Conservation (phyloP, 1,284 basidiomycete species). For the Fomitopsis pinicola region DNA sequence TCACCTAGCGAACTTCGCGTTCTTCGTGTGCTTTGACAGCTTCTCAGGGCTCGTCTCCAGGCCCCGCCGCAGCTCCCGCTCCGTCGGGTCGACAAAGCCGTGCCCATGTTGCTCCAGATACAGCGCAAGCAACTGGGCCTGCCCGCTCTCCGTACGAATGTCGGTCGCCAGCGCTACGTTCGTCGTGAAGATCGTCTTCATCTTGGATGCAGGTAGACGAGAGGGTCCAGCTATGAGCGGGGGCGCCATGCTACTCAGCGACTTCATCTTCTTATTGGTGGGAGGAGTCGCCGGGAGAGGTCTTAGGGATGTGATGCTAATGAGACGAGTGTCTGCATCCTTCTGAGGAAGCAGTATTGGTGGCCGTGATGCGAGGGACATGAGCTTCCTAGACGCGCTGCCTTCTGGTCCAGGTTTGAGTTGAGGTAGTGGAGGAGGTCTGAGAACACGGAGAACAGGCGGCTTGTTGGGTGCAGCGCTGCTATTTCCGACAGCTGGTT, state of each 20-base stretch:
- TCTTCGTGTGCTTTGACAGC: slow-evolving; percentile 28
- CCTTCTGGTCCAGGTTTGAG: too few species aligned
- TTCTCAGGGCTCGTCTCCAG: slow-evolving; percentile 42
- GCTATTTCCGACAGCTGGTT: background rate
- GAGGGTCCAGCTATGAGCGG: slow-evolving; percentile 8
- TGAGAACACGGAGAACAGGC: background rate
- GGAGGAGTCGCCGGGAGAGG: too few species aligned
- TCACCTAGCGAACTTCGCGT: slow-evolving; percentile 31
- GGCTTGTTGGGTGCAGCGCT: background rate
- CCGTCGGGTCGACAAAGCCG: slow-evolving; percentile 25
- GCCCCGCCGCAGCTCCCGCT: slow-evolving; percentile 35
- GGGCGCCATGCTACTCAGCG: slow-evolving; percentile 2
- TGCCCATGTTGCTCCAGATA: slow-evolving; percentile 33
- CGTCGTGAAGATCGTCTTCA: slow-evolving; percentile 42
- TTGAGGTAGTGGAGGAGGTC: too few species aligned
- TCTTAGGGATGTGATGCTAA: too few species aligned
- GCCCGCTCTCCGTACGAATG: slow-evolving; percentile 35
- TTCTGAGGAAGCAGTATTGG: too few species aligned
- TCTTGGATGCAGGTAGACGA: slow-evolving; percentile 4
- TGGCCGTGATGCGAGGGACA: too few species aligned
- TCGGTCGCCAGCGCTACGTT: slow-evolving; percentile 38
- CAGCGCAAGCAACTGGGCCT: slow-evolving; percentile 37
- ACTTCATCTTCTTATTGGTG: background rate
- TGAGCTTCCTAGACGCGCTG: too few species aligned
- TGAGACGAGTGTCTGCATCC: too few species aligned